Evolutionary conservation across 2,329 filamentous ascomycete species (phyloP).

Genomic region (Botrytis deweyae): DNA sequence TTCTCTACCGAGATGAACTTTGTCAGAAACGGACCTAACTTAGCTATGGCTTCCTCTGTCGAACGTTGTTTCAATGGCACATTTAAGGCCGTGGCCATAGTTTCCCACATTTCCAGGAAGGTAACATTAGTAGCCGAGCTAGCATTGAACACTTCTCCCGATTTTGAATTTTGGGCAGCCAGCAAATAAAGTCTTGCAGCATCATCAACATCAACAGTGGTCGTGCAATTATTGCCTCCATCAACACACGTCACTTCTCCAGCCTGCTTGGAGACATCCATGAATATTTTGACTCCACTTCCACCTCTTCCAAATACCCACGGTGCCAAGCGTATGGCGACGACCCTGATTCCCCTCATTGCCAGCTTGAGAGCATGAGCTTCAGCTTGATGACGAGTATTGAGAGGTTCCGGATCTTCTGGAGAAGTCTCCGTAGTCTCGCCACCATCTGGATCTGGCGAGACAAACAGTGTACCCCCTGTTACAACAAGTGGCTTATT

Average conservation of each 20-base stretch:
- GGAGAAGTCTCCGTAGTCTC: conserved; percentile 36
- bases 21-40: not conserved
- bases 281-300: conserved; percentile 38
- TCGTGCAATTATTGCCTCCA: conserved; percentile 36
- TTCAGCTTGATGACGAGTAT: conserved; percentile 38
- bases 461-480: conserved; percentile 38
- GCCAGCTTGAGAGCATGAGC: conserved; percentile 37
- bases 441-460: conserved; percentile 35
- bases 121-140: conserved; percentile 39
- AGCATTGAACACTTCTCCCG: conserved; percentile 43
- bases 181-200: conserved; percentile 45
- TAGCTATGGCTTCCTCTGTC: not conserved
- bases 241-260: conserved; percentile 39
- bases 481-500: conserved; percentile 42
- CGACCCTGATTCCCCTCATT: conserved; percentile 41
- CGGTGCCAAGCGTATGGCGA: conserved; percentile 44
- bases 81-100: conserved; percentile 36
- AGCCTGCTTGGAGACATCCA: conserved; percentile 36
- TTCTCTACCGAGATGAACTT: conserved; percentile 9
- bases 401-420: conserved; percentile 29
- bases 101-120: conserved; percentile 36
- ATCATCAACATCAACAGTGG: conserved; percentile 46
- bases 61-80: conserved; percentile 6
- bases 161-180: conserved; percentile 39
- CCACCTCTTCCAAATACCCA: conserved; percentile 48